Percentiles rank a stretch among this genome's conserved stretches.
Conservation (phyloP, 345 rosid genomes). For the Streptanthus diversifolius region DNA sequence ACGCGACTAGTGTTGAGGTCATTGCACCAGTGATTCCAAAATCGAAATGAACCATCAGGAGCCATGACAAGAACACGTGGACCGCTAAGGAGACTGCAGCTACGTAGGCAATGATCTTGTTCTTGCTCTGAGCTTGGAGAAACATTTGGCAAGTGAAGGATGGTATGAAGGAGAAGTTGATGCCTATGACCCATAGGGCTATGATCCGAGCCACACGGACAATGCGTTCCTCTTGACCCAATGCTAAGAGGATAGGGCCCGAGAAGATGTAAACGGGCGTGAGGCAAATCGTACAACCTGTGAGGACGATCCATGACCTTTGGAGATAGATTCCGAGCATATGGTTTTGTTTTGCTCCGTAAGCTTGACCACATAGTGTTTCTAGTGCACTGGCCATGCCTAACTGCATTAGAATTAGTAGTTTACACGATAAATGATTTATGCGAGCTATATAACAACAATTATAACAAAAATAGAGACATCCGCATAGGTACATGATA, state of each 20-base stretch:
- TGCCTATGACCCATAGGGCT: constrained; percentile 51
- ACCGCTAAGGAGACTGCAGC: constrained; percentile 45
- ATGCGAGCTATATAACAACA: neutral
- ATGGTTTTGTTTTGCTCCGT: constrained; percentile 66
- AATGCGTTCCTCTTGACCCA: constrained; percentile 58
- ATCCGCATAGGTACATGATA: neutral
- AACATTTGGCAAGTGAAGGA: constrained; percentile 78
- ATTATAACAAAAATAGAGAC: neutral
- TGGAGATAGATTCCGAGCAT: constrained; percentile 85
- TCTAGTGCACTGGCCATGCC: constrained; percentile 86
- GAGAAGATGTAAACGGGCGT: constrained; percentile 55
- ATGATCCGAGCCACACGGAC: constrained; percentile 44
- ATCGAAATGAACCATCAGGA: constrained; percentile 46
- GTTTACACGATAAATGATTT: neutral
- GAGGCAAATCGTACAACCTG: constrained; percentile 36
- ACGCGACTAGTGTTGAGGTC: constrained; percentile 58
- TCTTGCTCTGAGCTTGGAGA: constrained; percentile 82
- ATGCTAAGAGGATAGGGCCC: constrained; percentile 41
- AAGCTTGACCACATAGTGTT: constrained; percentile 85
- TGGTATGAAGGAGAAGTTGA: constrained; percentile 39
- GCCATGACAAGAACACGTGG: constrained; percentile 64
- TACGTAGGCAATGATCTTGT: constrained; percentile 58
- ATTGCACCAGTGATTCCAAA: constrained; percentile 66
- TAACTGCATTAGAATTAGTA: constrained; percentile 40
- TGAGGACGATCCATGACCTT: constrained; percentile 71